Base-by-base conservation (phyloP, 805 yeast species). In the Yamadazyma olivae region DNA sequence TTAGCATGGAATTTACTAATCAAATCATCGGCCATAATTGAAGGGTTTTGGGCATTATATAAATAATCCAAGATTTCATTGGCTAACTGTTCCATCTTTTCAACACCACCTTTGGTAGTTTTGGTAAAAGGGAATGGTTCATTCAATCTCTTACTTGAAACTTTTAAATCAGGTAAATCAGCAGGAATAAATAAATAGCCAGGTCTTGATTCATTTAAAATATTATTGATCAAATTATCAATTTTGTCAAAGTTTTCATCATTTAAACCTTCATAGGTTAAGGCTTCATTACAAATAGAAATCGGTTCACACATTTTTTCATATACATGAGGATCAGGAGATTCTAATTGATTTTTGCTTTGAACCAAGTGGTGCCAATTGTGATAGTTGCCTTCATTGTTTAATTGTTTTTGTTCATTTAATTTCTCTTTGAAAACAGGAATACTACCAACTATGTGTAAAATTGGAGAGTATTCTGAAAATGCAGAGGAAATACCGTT, bases 401-500 rank as follows among this genome's bases (percentile, higher is more conserved):
- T 17, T 9, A 21, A 3, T 19, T 24, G 13, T 19, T 17, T 27
- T 5, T 30, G 18, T 6, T 34, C 34, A 17, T 40, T 31, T 4
- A 41, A 37, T n/a, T 25, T 28, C 2, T 64, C 61, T 23, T 52
- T 51, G n/a, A 20, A 41, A 20, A 43, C 33, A 35, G 59, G 58
- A 30, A 44, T 44, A 7, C 51, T 41, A 26, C 96, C 96, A 13
- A 89, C 95, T 45, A 89, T 80, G 59, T 87, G 95, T 39, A 88
- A 65, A 2, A 88, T 64, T 5, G 93, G 93, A 28, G 82, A 81
- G 47, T 70, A 75, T 61, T 88, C 96, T 22, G 95, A 83, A 63
- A 74, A 82, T 0, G 95, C 77, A 33, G 95, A 95, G 21, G 88
- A 70, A 36, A 86, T 64, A 32, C 95, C 95, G 59, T 87, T 87